These are phyloP conservation scores for Flaveria brownii DNA, from an alignment of 129 eudicot species.

Conservation along the genomic window DNA sequence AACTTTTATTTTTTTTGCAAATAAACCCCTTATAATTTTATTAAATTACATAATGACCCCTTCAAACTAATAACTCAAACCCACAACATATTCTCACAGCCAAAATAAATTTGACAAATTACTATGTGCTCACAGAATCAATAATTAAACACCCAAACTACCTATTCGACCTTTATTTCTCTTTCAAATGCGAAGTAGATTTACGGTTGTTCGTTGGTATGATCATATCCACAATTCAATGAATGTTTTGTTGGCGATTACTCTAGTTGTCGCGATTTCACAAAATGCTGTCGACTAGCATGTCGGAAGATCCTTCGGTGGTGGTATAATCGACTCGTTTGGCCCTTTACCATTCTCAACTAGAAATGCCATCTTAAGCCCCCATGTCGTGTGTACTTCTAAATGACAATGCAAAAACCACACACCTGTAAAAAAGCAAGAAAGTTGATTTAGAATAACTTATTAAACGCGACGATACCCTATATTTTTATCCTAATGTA, in stretches of 20 bases:
- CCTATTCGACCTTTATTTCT: slow-evolving; percentile 26
- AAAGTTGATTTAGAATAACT: not conserved
- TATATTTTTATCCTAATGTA: not conserved
- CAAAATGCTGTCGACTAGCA: slow-evolving; percentile 33
- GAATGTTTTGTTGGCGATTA: slow-evolving; percentile 8
- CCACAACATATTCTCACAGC: slow-evolving; percentile 20
- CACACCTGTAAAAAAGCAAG: slow-evolving; percentile 39
- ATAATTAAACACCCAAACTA: slow-evolving; percentile 16
- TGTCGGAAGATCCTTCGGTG: slow-evolving; percentile 70
- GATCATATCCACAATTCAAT: slow-evolving; percentile 25
- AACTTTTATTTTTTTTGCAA: not conserved
- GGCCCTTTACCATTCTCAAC: slow-evolving; percentile 67
- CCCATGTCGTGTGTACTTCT: slow-evolving; percentile 90
- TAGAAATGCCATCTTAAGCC: slow-evolving; percentile 78
- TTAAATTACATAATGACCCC: slow-evolving; percentile 16
- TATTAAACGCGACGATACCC: not conserved
- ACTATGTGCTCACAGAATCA: slow-evolving; percentile 5
- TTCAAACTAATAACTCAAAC: slow-evolving; percentile 14
- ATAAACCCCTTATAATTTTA: not conserved
- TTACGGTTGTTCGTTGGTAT: not conserved
- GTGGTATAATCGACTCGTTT: slow-evolving; percentile 63
- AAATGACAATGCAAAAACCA: slow-evolving; percentile 81
- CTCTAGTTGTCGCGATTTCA: not conserved
- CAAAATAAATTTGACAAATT: slow-evolving; percentile 3
- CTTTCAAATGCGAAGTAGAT: slow-evolving; percentile 16